Conservation (phyloP, 345 rosid species). For the Litchi chinensis region DNA sequence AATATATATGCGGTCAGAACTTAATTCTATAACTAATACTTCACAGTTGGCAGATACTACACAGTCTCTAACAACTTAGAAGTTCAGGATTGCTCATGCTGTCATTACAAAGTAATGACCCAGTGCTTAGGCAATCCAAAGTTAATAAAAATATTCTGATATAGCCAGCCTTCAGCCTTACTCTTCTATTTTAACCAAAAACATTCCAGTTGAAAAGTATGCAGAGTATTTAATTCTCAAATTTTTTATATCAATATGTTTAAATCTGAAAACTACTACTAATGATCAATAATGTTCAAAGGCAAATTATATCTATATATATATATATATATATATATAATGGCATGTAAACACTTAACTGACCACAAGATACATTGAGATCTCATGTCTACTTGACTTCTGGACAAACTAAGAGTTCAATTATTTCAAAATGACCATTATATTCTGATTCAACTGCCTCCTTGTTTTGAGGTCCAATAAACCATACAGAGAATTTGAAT, state of each 20-base stretch:
- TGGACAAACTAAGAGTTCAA: background rate
- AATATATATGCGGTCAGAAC: background rate
- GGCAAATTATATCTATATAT: background rate
- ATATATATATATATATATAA: background rate
- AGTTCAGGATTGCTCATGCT: background rate
- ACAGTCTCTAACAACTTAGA: background rate
- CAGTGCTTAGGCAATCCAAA: background rate
- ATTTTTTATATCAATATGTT: background rate
- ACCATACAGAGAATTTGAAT: background rate
- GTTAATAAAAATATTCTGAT: background rate
- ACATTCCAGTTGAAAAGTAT: background rate
- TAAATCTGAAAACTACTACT: background rate
- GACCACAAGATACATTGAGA: background rate
- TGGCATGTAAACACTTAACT: background rate
- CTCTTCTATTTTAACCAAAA: background rate
- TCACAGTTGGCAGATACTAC: background rate
- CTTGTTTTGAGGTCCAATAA: background rate
- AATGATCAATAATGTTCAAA: background rate
- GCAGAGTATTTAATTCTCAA: background rate
- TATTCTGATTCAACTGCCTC: background rate
- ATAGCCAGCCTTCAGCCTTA: background rate
- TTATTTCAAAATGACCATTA: background rate
- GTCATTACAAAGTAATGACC: background rate
- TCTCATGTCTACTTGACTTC: background rate
- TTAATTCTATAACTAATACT: background rate